phyloP scores from a whole-genome alignment of 768 basidiomycete species.

The Phaffia tasmanica region DNA sequence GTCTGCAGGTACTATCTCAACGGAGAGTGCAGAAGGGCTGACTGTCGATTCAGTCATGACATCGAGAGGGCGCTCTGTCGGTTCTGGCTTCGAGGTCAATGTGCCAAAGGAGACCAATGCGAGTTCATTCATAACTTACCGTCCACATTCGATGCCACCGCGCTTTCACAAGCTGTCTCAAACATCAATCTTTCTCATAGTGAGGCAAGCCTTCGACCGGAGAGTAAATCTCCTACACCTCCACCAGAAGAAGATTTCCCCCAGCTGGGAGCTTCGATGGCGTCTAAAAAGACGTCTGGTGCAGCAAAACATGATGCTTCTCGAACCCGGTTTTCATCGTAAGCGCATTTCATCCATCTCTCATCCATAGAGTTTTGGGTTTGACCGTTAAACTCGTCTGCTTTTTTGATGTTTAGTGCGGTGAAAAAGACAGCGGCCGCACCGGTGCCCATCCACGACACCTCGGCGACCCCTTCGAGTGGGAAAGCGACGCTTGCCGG shows the following conservation, averaged over 20 bases:
- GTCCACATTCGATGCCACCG: constrained; percentile 38
- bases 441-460: not conserved
- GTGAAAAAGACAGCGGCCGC: constrained; percentile 5
- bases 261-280: constrained; percentile 30
- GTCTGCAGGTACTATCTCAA: constrained; percentile 95
- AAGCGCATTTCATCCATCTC: not conserved
- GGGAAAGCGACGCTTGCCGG: constrained; percentile 4
- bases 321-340: constrained; percentile 58
- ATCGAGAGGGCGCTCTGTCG: constrained; percentile 86
- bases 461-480: not conserved
- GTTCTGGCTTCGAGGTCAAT: constrained; percentile 96
- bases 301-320: constrained; percentile 55
- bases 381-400: not conserved
- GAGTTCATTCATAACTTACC: constrained; percentile 55
- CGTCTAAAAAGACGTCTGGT: constrained; percentile 34
- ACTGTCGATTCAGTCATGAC: constrained; percentile 97
- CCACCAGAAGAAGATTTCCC: constrained; percentile 37
- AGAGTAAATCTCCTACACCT: constrained; percentile 21
- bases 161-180: constrained; percentile 35
- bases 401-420: not conserved
- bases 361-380: too few species aligned
- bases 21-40: constrained; percentile 87
- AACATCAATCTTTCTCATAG: constrained; percentile 35
- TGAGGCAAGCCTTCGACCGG: constrained; percentile 30
- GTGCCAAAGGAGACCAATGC: constrained; percentile 84